These are phyloP conservation scores for Stygiomarasmius scandens DNA, from an alignment of 1,284 basidiomycete genomes.

Conservation along the genomic window DNA sequence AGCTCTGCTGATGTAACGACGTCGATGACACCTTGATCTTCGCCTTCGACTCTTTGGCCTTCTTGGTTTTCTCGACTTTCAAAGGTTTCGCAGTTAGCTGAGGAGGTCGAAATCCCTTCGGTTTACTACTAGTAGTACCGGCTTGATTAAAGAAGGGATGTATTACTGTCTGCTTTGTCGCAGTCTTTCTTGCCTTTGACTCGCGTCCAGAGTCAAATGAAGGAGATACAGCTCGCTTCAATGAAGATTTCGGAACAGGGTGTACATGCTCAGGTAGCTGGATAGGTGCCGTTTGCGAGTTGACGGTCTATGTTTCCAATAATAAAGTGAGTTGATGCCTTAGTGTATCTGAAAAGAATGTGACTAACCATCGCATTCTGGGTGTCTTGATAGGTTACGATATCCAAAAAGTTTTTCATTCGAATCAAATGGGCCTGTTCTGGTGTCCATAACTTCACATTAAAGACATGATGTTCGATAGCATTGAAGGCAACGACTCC, in stretches of 20 bases:
- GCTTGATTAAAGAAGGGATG: neutral
- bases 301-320: neutral
- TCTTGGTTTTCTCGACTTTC: neutral
- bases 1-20: too few relatives aligned
- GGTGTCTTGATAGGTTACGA: neutral
- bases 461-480: neutral
- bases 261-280: neutral
- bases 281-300: neutral
- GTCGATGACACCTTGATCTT: neutral
- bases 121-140: neutral
- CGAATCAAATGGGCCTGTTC: neutral
- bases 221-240: too few relatives aligned
- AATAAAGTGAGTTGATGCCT: neutral
- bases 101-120: neutral
- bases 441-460: neutral
- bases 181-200: neutral
- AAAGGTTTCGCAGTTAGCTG: neutral
- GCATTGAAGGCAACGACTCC: slow-evolving; percentile 1
- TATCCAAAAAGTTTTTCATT: neutral
- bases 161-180: neutral
- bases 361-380: neutral
- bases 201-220: too few relatives aligned
- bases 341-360: neutral
- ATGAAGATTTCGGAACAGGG: neutral
- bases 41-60: neutral